These are phyloP conservation scores for Collybia mongolica DNA, from an alignment of 768 basidiomycete species.

Conservation along the genomic window DNA sequence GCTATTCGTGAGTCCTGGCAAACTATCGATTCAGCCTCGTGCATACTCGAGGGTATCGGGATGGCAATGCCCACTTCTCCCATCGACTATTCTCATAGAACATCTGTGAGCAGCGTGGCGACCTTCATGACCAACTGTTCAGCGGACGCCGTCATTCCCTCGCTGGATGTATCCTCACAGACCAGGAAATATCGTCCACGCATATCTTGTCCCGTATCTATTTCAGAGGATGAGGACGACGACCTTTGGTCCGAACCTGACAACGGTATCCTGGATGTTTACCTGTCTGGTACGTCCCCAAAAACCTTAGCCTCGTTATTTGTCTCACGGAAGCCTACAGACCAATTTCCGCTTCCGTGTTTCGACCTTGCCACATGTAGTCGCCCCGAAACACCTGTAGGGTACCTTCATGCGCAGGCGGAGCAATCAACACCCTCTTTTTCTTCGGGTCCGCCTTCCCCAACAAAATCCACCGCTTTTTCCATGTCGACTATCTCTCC, in stretches of 20 bases:
- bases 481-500: constrained; percentile 23
- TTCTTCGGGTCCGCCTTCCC: constrained; percentile 10
- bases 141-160: constrained; percentile 56
- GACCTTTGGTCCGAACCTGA: constrained; percentile 33
- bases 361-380: constrained; percentile 29
- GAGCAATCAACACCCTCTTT: constrained; percentile 9
- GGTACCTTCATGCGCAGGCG: constrained; percentile 6
- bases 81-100: constrained; percentile 31
- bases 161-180: constrained; percentile 12
- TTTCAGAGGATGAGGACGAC: constrained; percentile 38
- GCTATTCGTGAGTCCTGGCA: constrained; percentile 45
- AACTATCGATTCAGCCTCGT: constrained; percentile 34
- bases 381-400: constrained; percentile 31
- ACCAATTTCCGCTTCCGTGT: constrained; percentile 40
- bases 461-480: constrained; percentile 23
- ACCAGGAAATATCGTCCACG: constrained; percentile 18
- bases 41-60: constrained; percentile 39
- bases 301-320: background rate
- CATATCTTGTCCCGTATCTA: constrained; percentile 31
- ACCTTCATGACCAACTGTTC: constrained; percentile 59
- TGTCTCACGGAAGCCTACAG: constrained; percentile 15
- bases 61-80: constrained; percentile 32
- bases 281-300: constrained; percentile 29
- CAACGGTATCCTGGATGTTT: constrained; percentile 31
- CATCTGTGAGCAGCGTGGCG: constrained; percentile 52